These are phyloP conservation scores for Ganoderma lucidum DNA, from an alignment of 1,284 basidiomycete genomes.

Conservation along the genomic window DNA sequence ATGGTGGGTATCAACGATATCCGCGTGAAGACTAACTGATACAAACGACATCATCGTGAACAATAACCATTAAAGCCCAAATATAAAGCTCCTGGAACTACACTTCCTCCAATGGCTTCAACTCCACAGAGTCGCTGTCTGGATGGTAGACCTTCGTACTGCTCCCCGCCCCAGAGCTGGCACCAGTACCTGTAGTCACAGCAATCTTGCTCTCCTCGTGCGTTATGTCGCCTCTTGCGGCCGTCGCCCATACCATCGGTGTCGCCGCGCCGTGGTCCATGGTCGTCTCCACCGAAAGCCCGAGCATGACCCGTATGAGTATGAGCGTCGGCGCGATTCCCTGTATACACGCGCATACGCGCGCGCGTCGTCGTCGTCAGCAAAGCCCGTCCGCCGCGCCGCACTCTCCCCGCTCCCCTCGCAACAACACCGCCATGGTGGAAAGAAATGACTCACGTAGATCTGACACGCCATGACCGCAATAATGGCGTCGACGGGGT, in stretches of 20 bases:
- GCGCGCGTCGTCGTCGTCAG: not conserved
- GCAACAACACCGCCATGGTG: not conserved
- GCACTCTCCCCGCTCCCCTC: too few relatives aligned
- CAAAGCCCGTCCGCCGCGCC: not conserved
- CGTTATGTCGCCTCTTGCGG: not conserved
- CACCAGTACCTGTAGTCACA: not conserved
- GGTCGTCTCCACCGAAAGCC: constrained; percentile 19
- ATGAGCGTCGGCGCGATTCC: constrained; percentile 34
- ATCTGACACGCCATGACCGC: constrained; percentile 49
- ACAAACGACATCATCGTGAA: not conserved
- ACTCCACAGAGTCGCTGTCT: not conserved
- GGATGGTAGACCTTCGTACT: constrained; percentile 6
- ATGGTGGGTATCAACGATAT: not conserved
- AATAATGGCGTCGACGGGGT: constrained; percentile 46
- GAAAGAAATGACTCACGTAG: constrained; percentile 43
- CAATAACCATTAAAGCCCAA: not conserved
- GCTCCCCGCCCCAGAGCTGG: not conserved
- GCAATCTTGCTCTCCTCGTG: not conserved
- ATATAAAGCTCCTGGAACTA: not conserved
- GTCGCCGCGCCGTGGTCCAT: not conserved
- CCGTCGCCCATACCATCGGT: constrained; percentile 9
- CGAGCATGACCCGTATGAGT: constrained; percentile 30
- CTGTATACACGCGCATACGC: constrained; percentile 9
- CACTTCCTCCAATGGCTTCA: constrained; percentile 5
- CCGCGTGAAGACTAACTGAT: constrained; percentile 4